Conservation (phyloP, 1,139 yeast genomes). For the Nakaseomyces glabratus region DNA sequence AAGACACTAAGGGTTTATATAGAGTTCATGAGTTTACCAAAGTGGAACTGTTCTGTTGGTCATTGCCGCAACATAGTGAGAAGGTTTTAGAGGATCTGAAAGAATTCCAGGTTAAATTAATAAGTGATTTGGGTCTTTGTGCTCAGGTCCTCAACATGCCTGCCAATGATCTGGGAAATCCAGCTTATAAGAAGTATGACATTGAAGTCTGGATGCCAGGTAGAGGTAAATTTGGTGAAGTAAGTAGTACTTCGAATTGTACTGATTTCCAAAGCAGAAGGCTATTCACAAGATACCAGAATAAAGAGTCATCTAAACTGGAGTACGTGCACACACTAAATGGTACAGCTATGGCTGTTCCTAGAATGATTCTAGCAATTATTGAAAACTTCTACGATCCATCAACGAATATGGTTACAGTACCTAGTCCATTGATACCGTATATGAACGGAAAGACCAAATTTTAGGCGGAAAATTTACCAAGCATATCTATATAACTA, state of each 20-base stretch:
- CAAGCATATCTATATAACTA: too few relatives aligned
- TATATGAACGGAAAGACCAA: constrained; percentile 61
- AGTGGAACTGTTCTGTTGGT: constrained; percentile 84
- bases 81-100: constrained; percentile 52
- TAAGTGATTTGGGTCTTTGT: constrained; percentile 59
- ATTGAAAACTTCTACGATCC: constrained; percentile 77
- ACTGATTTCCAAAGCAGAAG: constrained; percentile 86
- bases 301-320: constrained; percentile 31
- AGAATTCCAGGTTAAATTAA: constrained; percentile 54
- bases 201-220: constrained; percentile 99
- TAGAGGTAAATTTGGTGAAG: constrained; percentile 85
- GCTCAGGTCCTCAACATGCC: constrained; percentile 89
- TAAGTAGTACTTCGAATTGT: constrained; percentile 87
- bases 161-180: constrained; percentile 82
- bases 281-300: constrained; percentile 51
- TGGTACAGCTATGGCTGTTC: constrained; percentile 95
- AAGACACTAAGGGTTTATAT: constrained; percentile 83
- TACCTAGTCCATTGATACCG: constrained; percentile 62
- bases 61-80: constrained; percentile 40
- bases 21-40: constrained; percentile 98
- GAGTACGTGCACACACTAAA: constrained; percentile 74
- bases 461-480: too few relatives aligned
- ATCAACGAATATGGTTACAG: constrained; percentile 40
- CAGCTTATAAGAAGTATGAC: constrained; percentile 86
- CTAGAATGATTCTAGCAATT: constrained; percentile 80